phyloP scores from a whole-genome alignment of 108 stramenopile species.

The Parietichytrium sp. region DNA sequence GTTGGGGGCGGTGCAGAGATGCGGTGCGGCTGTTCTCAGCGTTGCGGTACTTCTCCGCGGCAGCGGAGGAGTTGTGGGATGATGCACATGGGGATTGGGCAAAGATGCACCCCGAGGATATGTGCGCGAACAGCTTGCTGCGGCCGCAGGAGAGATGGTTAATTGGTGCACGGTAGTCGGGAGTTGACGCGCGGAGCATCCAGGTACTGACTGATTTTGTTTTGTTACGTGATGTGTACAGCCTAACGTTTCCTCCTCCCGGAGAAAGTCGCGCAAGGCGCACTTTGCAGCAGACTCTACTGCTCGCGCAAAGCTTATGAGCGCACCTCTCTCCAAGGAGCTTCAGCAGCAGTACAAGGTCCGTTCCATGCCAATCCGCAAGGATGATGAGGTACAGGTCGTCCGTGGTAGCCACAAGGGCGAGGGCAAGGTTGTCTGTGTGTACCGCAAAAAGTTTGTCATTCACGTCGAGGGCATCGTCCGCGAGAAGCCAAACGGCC shows the following conservation, averaged over 20 bases:
- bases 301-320: slow-evolving; percentile 88
- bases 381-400: slow-evolving; percentile 96
- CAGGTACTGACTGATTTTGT: too few species aligned
- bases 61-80: too few species aligned
- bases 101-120: too few species aligned
- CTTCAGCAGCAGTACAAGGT: slow-evolving; percentile 93
- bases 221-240: too few species aligned
- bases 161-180: too few species aligned
- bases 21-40: too few species aligned
- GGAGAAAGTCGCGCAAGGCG: slow-evolving; percentile 97
- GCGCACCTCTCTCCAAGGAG: slow-evolving; percentile 93
- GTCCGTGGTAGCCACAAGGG: slow-evolving; percentile 67
- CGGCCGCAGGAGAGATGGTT: too few species aligned
- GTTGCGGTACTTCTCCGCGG: too few species aligned
- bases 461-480: slow-evolving; percentile 94
- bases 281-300: slow-evolving; percentile 93
- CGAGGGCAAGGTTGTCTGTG: slow-evolving; percentile 93
- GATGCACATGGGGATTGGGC: too few species aligned
- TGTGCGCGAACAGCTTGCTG: too few species aligned
- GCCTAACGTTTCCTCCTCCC: slow-evolving; percentile 77
- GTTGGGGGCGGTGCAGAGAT: too few species aligned
- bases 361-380: slow-evolving; percentile 96
- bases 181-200: too few species aligned
- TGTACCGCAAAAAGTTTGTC: slow-evolving; percentile 96
- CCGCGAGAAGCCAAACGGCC: slow-evolving; percentile 92